phyloP scores from a whole-genome alignment of 2,329 filamentous ascomycete species.

The Colletotrichum neosansevieriae region DNA sequence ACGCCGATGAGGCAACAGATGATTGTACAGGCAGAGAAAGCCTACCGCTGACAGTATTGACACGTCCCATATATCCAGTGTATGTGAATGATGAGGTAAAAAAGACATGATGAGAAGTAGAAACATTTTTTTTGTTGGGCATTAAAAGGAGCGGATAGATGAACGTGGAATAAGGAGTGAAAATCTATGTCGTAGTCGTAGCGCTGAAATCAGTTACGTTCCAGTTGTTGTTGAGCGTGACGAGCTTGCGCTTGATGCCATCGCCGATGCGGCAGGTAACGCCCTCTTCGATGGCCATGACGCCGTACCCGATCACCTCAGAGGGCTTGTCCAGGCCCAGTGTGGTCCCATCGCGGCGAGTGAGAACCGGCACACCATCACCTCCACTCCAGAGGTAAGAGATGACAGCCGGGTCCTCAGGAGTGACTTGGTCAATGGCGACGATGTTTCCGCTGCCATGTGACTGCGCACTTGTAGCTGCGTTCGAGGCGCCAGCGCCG shows the following conservation, averaged over 20 bases:
- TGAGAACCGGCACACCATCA: conserved; percentile 50
- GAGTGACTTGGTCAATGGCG: conserved; percentile 55
- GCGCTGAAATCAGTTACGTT: conserved; percentile 45
- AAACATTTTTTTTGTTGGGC: conserved; percentile 1
- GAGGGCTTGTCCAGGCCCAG: conserved; percentile 53
- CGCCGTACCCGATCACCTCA: conserved; percentile 55
- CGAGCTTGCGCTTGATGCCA: conserved; percentile 58
- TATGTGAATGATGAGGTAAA: conserved; percentile 1
- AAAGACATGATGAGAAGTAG: conserved; percentile 33
- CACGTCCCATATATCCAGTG: conserved; percentile 22
- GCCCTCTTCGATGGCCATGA: conserved; percentile 54
- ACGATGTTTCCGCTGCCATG: conserved; percentile 40
- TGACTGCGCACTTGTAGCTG: background rate
- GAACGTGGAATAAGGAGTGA: background rate
- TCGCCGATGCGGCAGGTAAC: conserved; percentile 58
- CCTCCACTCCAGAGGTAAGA: conserved; percentile 54
- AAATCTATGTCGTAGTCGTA: conserved; percentile 17
- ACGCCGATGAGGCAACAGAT: conserved; percentile 19
- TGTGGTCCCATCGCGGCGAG: conserved; percentile 48
- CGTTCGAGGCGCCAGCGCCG: conserved; percentile 27
- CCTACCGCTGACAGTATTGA: conserved; percentile 4
- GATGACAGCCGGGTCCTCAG: conserved; percentile 53
- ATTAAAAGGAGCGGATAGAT: conserved; percentile 25
- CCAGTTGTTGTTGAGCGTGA: conserved; percentile 55
- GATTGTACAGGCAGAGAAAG: conserved; percentile 20